These are phyloP conservation scores for Maudiozyma saulgeensis DNA, from an alignment of 805 yeast genomes.

Conservation along the genomic window DNA sequence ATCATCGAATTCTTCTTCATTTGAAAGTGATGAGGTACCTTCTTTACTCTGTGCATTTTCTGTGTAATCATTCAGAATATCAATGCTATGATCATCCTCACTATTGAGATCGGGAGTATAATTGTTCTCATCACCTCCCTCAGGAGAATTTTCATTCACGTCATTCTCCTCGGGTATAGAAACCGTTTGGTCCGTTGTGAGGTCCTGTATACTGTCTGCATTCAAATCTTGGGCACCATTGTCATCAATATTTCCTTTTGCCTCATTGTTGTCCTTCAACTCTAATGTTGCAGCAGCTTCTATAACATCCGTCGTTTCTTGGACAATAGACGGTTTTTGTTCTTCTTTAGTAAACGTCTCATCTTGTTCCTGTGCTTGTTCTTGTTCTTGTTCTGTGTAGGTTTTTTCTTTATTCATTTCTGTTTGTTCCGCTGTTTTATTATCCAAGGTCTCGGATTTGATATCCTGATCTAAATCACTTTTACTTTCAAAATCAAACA, in stretches of 20 bases:
- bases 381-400: neutral
- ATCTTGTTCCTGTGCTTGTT: neutral
- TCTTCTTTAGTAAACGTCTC: neutral
- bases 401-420: neutral
- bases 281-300: too few relatives aligned
- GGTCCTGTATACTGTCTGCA: neutral
- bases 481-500: slow-evolving; percentile 19
- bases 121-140: neutral
- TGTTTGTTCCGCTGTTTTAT: neutral
- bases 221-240: neutral
- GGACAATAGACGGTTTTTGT: too few relatives aligned
- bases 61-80: slow-evolving; percentile 7
- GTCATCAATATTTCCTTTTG: neutral
- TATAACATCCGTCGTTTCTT: too few relatives aligned
- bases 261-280: neutral
- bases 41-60: neutral
- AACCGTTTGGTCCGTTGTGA: too few relatives aligned
- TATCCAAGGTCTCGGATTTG: too few relatives aligned
- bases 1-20: slow-evolving; percentile 12
- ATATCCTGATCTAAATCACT: slow-evolving; percentile 1
- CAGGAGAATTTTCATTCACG: neutral
- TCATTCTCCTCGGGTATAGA: neutral
- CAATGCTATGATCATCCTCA: neutral
- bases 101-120: neutral
- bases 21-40: neutral